Evolutionary conservation across 352 stramenopile species (phyloP), one percentile per base, ranked within the genome.

Genomic region (Globisporangium irregulare): DNA sequence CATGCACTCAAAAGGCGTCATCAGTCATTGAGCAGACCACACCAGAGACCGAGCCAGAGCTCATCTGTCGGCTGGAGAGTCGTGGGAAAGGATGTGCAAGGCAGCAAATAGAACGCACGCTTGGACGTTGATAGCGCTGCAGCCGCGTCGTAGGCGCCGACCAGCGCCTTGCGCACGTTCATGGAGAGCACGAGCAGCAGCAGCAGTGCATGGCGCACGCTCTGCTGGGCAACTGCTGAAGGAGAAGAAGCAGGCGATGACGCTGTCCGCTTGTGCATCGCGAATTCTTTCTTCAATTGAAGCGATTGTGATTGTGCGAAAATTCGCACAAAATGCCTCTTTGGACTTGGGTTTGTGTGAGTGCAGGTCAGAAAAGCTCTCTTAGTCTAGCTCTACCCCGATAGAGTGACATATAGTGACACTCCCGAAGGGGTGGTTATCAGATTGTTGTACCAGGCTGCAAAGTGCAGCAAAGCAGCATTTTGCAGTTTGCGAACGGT

Each of bases 171-270:
- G 46, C 71, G 77, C 38, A 64, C 75, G 64, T 76, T 68, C 29
- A 48, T 64, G 0, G 74, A 61, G 36, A 84, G 38, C 41, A 75
- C 24, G 24, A 87, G 24, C 41, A 82, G 8, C 59, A 78, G 50
- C 63, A 68, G 74, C 20, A 87, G 51, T 24, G 71, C 53, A n/a
- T 65, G 65, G 59, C 56, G 74, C n/a, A 56, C 55, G 48, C 32
- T 54, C 29, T 55, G 27, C 51, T 38, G 32, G 10, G 41, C 20
- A n/a, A 36, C 36, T 4, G 29, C 29, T 7, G 48, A 48, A 48
- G 27, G 6, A 38, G 56, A 29, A 7, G 55, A 48, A 18, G 38
- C 12, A 22, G 41, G 18, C 4, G 38, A 48, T n/a, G 41, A 9
- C 18, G 43, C 15, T 9, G 55, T 15, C 20, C 56, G 56, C 56